A percentile compares a stretch with the other conserved stretches of the same genome.
These are phyloP conservation scores for Lycium ferocissimum DNA, from an alignment of 257 asterid genomes.

Conservation along the genomic window DNA sequence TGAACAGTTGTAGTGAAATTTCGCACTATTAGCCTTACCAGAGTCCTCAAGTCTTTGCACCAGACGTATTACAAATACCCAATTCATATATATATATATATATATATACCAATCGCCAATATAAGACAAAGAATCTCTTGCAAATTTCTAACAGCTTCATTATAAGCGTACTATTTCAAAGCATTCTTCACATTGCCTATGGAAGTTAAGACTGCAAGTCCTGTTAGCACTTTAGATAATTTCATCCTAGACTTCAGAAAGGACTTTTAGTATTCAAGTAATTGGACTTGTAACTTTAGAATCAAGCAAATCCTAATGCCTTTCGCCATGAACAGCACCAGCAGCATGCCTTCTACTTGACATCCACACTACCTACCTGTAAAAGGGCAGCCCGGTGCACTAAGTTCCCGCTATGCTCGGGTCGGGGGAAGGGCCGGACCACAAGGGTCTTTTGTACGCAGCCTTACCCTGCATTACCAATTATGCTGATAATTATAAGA, in stretches of 20 bases:
- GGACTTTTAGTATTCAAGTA: not conserved
- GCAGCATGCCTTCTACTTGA: constrained; percentile 7
- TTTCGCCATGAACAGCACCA: constrained; percentile 4
- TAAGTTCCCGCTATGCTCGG: too few species aligned
- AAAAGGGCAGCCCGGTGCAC: too few species aligned
- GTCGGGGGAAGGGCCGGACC: too few species aligned
- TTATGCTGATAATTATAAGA: not conserved
- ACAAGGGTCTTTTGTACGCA: too few species aligned
- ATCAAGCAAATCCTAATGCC: not conserved
- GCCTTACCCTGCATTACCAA: not conserved
- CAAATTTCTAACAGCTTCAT: not conserved
- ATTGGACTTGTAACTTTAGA: constrained; percentile 11
- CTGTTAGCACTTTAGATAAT: not conserved
- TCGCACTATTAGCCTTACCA: not conserved
- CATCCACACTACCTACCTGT: not conserved
- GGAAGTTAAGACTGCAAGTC: not conserved
- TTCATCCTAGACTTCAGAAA: not conserved
- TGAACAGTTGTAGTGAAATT: not conserved
- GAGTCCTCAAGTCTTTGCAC: constrained; percentile 5
- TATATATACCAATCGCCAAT: not conserved
- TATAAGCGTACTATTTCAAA: not conserved
- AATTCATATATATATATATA: not conserved
- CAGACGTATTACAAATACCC: not conserved
- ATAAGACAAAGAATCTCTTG: not conserved
- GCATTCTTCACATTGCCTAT: constrained; percentile 13